Percentiles rank a stretch among this genome's conserved stretches.
Evolutionary conservation across 148 eudicot species (phyloP).

Genomic region (Polygonum aviculare): DNA sequence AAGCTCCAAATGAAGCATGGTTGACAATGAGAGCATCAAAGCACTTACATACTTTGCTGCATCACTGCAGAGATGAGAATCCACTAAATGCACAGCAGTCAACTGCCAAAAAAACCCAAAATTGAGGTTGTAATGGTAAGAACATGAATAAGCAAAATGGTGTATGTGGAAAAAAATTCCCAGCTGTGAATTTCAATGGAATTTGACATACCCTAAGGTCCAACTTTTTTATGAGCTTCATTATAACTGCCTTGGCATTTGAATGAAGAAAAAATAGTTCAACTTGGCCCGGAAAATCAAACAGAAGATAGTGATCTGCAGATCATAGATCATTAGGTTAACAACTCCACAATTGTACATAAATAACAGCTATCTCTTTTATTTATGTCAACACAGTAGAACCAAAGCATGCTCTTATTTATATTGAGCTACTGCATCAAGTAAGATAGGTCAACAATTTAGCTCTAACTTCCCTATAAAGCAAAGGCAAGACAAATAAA

Average conservation of each 20-base stretch:
- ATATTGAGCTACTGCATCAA: background rate
- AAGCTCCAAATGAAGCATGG: constrained; percentile 95
- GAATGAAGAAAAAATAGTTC: constrained; percentile 89
- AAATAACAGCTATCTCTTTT: background rate
- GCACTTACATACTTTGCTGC: constrained; percentile 94
- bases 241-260: constrained; percentile 71
- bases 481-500: background rate
- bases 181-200: background rate
- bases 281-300: constrained; percentile 98
- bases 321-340: background rate
- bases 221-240: constrained; percentile 69
- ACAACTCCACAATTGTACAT: background rate
- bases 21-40: constrained; percentile 77
- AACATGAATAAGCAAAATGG: background rate
- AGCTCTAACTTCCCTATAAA: background rate
- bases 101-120: constrained; percentile 40
- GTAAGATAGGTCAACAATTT: background rate
- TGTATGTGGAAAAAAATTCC: background rate
- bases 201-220: constrained; percentile 62
- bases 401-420: background rate
- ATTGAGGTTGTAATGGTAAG: background rate
- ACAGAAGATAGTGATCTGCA: constrained; percentile 97
- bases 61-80: constrained; percentile 94
- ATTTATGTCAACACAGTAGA: background rate
- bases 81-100: constrained; percentile 84